Base-by-base conservation (phyloP, 306 rosid species). In the Luffa acutangula region DNA sequence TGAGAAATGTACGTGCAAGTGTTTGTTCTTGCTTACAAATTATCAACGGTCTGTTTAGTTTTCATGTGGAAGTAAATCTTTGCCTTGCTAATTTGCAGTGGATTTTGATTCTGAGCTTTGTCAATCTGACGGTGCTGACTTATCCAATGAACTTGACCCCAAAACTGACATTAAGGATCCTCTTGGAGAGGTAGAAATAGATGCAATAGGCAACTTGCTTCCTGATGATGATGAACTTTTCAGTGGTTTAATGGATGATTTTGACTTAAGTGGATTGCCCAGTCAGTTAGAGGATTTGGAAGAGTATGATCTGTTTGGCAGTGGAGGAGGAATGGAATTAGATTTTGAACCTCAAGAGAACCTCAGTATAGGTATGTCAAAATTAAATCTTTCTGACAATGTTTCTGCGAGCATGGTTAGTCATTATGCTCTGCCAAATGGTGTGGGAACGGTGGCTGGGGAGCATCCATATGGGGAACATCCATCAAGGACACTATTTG, bases 381-480 rank as follows among this genome's bases (percentile, higher is more conserved):
- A 86, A 78, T 76, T 93, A 78, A 83, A 86, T 85, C 14, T 93
- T 57, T 85, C 89, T 25, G 96, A 89, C 82, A 90, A 84, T 79
- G 71, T 81, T 80, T 14, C 83, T 84, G 82, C 89, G 20, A 89
- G 90, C 84, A 91, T 93, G 14, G 82, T 90, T 79, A 85, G 85
- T 83, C 87, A 80, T 49, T 88, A 76, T 86, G 83, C 90, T 36
- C 91, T 91, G 54, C 85, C 91, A 54, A 93, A 93, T 85, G 91
- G 98, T 2, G 89, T 80, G 77, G 98, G 90, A 80, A 71, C 98
- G n/a, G 88, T 91, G 82, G 97, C 93, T 66, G 98, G 97, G 60
- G 98, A 93, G 86, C 98, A 93, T 86, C 98, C 98, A 4, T 93
- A 89, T 45, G 98, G 98, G 70, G 98, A 93, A 87, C 98, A 93